Base-by-base conservation (phyloP, 768 basidiomycete species). In the Psilocybe azurescens region DNA sequence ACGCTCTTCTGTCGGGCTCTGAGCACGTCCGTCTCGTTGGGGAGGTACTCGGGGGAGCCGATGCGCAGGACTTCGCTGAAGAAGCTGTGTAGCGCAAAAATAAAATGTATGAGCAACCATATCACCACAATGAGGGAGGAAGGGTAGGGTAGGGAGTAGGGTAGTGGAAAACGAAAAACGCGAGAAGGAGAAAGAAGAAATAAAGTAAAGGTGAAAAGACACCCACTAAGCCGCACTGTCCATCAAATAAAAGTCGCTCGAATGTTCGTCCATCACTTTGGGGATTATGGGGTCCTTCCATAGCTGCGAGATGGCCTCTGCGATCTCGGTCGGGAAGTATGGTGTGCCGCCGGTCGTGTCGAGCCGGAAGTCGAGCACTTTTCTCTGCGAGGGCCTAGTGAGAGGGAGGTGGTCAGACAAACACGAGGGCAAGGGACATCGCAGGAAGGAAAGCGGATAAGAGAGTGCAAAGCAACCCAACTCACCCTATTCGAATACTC, bases 231-330 rank as follows among this genome's bases (percentile, higher is more conserved):
- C 81, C 0, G 96, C 96, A n/a, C 87, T 92, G 72, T 97, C 96
- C 94, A 96, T 97, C 13, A 97, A 80, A 71, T 97, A 96, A 69
- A 96, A 97, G 58, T 95, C 89, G 71, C 80, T 86, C 20, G 79
- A 78, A 65, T 88, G 86, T 64, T 83, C 81, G 63, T 83, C 81
- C 74, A 83, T 77, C 18, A 85, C 74, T 62, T 78, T 80, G 5
- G 78, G 76, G 1, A 88, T 85, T 56, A 89, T 82, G 10, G 87
- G 85, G 70, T 93, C 90, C 58, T 86, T 83, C 88, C 88, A 89
- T 1, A 92, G 75, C 48, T 90, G 78, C 61, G 84, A 79, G 46
- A 92, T 89, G 5, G 90, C 89, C 30, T 84, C 78, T 1, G 89
- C 89, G 57, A 92, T 84, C 13, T 89, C 89, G n/a, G 82, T 74